A percentile compares a stretch with the other conserved stretches of the same genome.
phyloP scores from a whole-genome alignment of 2,329 filamentous ascomycete species.

The Xylariaceae sp. region DNA sequence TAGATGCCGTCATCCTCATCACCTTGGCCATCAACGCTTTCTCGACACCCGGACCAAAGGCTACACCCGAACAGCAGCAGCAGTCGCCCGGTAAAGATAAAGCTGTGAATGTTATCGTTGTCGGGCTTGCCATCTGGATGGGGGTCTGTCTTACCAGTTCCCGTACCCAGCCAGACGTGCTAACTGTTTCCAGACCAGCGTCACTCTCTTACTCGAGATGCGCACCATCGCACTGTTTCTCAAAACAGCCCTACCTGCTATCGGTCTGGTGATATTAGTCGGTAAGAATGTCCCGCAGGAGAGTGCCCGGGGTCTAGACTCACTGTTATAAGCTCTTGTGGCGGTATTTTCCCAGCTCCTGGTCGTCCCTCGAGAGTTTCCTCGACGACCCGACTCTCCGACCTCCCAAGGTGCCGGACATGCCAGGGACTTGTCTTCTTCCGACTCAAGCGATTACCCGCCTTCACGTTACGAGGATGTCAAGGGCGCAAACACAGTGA shows the following conservation, averaged over 20 bases:
- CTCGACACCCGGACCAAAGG: conserved; percentile 19
- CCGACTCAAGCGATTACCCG: conserved; percentile 33
- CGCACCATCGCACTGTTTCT: conserved; percentile 32
- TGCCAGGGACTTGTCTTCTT: conserved; percentile 33
- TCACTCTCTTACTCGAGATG: conserved; percentile 43
- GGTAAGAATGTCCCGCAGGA: background rate
- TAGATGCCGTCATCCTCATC: conserved; percentile 38
- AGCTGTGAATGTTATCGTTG: conserved; percentile 33
- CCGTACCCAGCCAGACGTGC: conserved; percentile 8
- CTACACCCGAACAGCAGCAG: conserved; percentile 9
- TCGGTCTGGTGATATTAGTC: conserved; percentile 37
- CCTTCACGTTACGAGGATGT: conserved; percentile 42
- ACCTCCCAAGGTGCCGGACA: conserved; percentile 28
- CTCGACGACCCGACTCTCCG: conserved; percentile 31
- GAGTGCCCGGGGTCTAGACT: conserved; percentile 4
- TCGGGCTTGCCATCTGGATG: conserved; percentile 45
- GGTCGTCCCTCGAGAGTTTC: conserved; percentile 20
- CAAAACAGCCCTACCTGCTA: conserved; percentile 43
- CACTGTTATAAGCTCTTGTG: conserved; percentile 27
- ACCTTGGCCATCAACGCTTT: conserved; percentile 35
- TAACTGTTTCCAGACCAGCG: conserved; percentile 35
- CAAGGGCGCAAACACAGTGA: conserved; percentile 32
- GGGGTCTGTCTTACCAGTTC: conserved; percentile 33
- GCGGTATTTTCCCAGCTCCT: conserved; percentile 31
- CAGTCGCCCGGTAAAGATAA: conserved; percentile 26